A percentile compares a stretch with the other conserved stretches of the same genome.
These are phyloP conservation scores for Tulasnella sp. DNA, from an alignment of 768 basidiomycete genomes.

Conservation along the genomic window DNA sequence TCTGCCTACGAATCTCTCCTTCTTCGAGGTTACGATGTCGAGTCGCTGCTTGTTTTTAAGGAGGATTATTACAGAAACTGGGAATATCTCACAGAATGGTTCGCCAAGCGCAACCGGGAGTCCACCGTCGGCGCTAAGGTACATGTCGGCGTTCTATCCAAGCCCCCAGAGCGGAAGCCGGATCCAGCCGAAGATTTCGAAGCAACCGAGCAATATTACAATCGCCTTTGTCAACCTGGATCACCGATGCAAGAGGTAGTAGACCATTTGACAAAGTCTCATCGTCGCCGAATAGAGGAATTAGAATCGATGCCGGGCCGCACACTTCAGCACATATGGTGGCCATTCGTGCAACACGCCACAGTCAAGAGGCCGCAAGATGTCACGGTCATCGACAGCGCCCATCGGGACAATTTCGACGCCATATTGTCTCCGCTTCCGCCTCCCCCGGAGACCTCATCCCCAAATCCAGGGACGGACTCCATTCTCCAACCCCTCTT, in stretches of 20 bases:
- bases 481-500: conserved; percentile 64
- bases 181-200: conserved; percentile 53
- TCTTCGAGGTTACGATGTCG: conserved; percentile 87
- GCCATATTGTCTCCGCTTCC: conserved; percentile 50
- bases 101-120: conserved; percentile 60
- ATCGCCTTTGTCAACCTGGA: conserved; percentile 41
- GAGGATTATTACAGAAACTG: conserved; percentile 88
- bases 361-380: conserved; percentile 67
- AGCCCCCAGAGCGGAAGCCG: conserved; percentile 59
- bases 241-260: conserved; percentile 49
- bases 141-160: conserved; percentile 55
- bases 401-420: conserved; percentile 83
- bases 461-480: conserved; percentile 17
- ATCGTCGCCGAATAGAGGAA: conserved; percentile 66
- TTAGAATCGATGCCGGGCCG: conserved; percentile 78
- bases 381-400: conserved; percentile 91
- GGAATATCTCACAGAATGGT: conserved; percentile 80
- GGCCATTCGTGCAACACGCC: conserved; percentile 96
- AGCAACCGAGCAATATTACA: conserved; percentile 74
- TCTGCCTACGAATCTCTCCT: conserved; percentile 89
- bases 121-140: conserved; percentile 43
- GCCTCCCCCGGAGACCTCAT: conserved; percentile 42
- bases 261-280: conserved; percentile 63
- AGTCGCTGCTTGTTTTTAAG: conserved; percentile 79
- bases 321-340: conserved; percentile 84